Base-by-base conservation (phyloP, 2,329 filamentous ascomycete species). In the Westerdykella ornata region DNA sequence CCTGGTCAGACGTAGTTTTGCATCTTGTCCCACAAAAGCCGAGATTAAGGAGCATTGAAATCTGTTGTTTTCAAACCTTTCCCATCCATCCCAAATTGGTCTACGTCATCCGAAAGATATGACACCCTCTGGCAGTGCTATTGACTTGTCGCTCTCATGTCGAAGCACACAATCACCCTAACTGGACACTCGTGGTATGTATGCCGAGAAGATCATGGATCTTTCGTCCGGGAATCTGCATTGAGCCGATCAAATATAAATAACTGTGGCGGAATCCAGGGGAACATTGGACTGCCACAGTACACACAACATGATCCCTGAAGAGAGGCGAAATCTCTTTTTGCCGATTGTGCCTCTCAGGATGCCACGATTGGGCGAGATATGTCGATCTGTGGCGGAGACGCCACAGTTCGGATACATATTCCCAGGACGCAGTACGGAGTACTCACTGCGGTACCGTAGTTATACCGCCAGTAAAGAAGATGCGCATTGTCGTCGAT, bases 21-120 rank as follows among this genome's bases (percentile, higher is more conserved):
- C 43, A 52, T 43, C 47, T 53, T 41, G 46, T 38, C 43, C 35
- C 44, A 46, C 44, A 47, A 46, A 53, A 57, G 50, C 62, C 62
- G 62, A 66, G 51, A 66, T 66, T 63, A 64, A 63, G 57, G 61
- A 63, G 54, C 44, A 37, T 45, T 43, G 42, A 52, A 58, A 49
- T 54, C 57, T 53, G 49, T 44, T 56, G 53, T 56, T 51, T 53
- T 55, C 39, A 54, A 54, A 45, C 32, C 55, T 51, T 53, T 56
- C 39, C 56, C 55, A 45, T 35, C 37, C 42, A 44, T 38, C 39
- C 46, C 17, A 44, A 50, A 46, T 31, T 46, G 43, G 45, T 43
- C 33, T 36, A 45, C 46, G 37, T 45, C 43, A 38, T 42, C 37
- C 45, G 12, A 11, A 26, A 26, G 22, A 26, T 11, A 7, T 22